A percentile compares a stretch with the other conserved stretches of the same genome.
Evolutionary conservation across 441 rosid genomes (phyloP).

Genomic region (Populus trichocarpa): DNA sequence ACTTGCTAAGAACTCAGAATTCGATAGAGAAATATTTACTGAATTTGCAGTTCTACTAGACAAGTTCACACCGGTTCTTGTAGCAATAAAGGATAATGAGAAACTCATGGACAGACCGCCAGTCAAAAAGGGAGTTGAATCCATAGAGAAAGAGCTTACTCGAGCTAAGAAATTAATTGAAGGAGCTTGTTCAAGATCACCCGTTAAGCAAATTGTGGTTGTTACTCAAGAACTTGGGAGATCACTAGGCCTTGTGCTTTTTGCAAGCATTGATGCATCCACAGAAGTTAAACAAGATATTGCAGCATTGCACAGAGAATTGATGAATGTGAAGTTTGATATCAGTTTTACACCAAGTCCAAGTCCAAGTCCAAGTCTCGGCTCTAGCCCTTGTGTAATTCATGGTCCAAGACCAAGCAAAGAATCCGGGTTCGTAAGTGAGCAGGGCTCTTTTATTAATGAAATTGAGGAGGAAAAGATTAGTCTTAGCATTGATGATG

Average conservation of each 20-base stretch:
- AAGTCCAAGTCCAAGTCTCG: constrained; percentile 13
- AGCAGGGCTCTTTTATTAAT: constrained; percentile 30
- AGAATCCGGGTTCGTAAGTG: constrained; percentile 34
- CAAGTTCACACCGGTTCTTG: constrained; percentile 44
- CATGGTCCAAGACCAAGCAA: constrained; percentile 28
- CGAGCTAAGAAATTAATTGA: constrained; percentile 39
- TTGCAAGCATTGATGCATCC: constrained; percentile 43
- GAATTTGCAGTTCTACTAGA: constrained; percentile 44
- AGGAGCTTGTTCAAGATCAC: constrained; percentile 26
- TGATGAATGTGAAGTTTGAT: constrained; percentile 47
- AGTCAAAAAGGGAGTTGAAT: constrained; percentile 42
- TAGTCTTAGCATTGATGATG: constrained; percentile 40
- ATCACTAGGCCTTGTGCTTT: constrained; percentile 64
- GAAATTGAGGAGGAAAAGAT: constrained; percentile 46
- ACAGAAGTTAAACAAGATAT: constrained; percentile 39
- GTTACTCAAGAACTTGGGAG: constrained; percentile 57
- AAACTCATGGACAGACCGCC: constrained; percentile 37
- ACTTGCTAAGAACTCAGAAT: constrained; percentile 31
- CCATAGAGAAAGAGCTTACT: constrained; percentile 38
- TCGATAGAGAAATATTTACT: constrained; percentile 31
- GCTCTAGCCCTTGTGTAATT: constrained; percentile 19
- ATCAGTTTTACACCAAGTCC: constrained; percentile 26
- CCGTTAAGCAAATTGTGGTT: constrained; percentile 34
- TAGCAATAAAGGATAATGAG: constrained; percentile 27
- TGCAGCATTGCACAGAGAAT: constrained; percentile 41